A percentile compares a stretch with the other conserved stretches of the same genome.
Conservation (phyloP, 768 basidiomycete genomes). For the Mrakia blollopis region DNA sequence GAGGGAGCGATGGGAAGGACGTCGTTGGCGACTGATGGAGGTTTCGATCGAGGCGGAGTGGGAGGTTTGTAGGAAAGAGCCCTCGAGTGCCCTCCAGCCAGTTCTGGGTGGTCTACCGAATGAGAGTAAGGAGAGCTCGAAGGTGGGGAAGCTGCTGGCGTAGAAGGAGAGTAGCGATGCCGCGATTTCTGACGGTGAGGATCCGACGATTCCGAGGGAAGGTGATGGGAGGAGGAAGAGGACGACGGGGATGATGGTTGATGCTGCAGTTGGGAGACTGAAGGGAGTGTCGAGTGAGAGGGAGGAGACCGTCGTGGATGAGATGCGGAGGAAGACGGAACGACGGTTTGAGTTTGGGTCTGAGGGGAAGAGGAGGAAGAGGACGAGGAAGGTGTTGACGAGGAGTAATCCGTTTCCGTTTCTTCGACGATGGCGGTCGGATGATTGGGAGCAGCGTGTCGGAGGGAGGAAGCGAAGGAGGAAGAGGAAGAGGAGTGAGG, state of each 20-base stretch:
- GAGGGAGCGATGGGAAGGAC: not conserved
- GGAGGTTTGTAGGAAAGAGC: slow-evolving; percentile 3
- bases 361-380: not conserved
- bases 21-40: not conserved
- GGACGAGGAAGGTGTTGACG: not conserved
- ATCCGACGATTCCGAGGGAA: not conserved
- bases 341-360: not conserved
- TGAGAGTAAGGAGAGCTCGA: not conserved
- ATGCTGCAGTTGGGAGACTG: not conserved
- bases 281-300: not conserved
- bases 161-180: slow-evolving; percentile 16
- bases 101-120: not conserved
- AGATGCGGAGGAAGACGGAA: not conserved
- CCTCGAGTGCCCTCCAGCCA: not conserved
- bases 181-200: slow-evolving; percentile 21
- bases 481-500: not conserved
- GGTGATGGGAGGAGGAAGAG: not conserved
- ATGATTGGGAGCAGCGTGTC: not conserved
- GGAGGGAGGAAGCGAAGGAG: not conserved
- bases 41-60: slow-evolving; percentile 3
- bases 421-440: slow-evolving; percentile 9
- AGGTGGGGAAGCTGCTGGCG: not conserved
- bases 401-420: slow-evolving; percentile 6
- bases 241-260: not conserved
- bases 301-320: not conserved